Evolutionary conservation across 768 basidiomycete species (phyloP), one percentile per base, ranked within the genome.

Genomic region (Lactarius hatsudake): DNA sequence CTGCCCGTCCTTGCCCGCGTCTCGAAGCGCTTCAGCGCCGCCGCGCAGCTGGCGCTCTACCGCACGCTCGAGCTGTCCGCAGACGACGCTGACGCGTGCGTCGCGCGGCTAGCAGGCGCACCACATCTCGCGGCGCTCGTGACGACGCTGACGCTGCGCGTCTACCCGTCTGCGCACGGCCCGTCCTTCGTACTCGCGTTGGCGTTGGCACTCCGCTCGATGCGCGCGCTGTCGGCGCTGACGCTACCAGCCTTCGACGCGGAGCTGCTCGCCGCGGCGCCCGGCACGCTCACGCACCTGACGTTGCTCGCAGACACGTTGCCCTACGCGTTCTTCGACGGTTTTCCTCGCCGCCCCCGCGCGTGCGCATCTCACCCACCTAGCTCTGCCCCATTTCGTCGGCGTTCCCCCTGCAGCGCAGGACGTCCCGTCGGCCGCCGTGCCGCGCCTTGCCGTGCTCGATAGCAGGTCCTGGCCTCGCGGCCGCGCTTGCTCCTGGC

Each of bases 151-250:
- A 61, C 70, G 0, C 40, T 71, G 0, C 72, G 70, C 56, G 9
- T 53, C 28, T 40, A 59, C 57, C 40, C 68, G 62, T 13, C 71
- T 72, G 18, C 51, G 30, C 28, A 42, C 69, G 23, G 63, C 69
- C 23, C 65, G 10, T 38, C 68, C 32, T n/a, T 73, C 51, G 61
- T 71, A 8, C 63, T 71, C 38, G 72, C 71, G 15, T 69, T 76
- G 17, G 73, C 74, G 1, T 70, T 78, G 34, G 77, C 78, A 1
- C 73, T 78, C 59, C 73, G 71, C 59, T 75, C 75, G 61, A 78
- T 77, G 78, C 70, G 69, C 55, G 66, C 71, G 6, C 71, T 78
- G 6, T 45, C 59, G 2, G 61, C 72, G 7, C 76, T 78, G 55
- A 72, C 71, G 0, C 63, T 76, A 1, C 75, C 76, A 1, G 63